phyloP scores from a whole-genome alignment of 805 yeast species.

The Saccharomycodes ludwigii region DNA sequence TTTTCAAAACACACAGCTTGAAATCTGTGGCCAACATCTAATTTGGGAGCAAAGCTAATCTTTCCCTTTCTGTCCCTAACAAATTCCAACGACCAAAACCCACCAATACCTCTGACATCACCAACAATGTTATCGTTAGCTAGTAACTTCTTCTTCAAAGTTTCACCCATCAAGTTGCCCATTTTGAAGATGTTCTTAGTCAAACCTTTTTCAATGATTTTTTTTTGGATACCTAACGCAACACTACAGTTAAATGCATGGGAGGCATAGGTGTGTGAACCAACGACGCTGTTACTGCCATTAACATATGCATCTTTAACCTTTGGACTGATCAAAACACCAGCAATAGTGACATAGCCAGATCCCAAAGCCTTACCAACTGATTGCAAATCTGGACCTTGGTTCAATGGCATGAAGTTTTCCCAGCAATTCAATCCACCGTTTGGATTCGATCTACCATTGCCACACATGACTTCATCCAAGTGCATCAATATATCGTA shows the following conservation, averaged over 20 bases:
- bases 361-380: conserved; percentile 37
- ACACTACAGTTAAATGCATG: conserved; percentile 34
- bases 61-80: conserved; percentile 40
- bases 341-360: conserved; percentile 37
- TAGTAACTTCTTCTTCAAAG: conserved; percentile 23
- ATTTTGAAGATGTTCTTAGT: conserved; percentile 29
- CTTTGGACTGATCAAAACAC: conserved; percentile 28
- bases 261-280: conserved; percentile 39
- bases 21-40: conserved; percentile 25
- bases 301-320: conserved; percentile 24
- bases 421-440: conserved; percentile 37
- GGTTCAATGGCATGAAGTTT: conserved; percentile 25
- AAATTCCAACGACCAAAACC: conserved; percentile 44
- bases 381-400: conserved; percentile 34
- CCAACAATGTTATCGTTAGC: conserved; percentile 31
- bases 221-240: conserved; percentile 33
- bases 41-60: conserved; percentile 29
- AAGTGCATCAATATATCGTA: conserved; percentile 36
- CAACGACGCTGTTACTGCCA: conserved; percentile 29
- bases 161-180: conserved; percentile 30
- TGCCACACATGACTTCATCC: conserved; percentile 47
- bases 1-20: conserved; percentile 26
- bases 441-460: conserved; percentile 30
- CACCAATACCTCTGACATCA: conserved; percentile 50
- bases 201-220: conserved; percentile 21